Conservation (phyloP, 768 basidiomycete species). For the Trametes coccinea region DNA sequence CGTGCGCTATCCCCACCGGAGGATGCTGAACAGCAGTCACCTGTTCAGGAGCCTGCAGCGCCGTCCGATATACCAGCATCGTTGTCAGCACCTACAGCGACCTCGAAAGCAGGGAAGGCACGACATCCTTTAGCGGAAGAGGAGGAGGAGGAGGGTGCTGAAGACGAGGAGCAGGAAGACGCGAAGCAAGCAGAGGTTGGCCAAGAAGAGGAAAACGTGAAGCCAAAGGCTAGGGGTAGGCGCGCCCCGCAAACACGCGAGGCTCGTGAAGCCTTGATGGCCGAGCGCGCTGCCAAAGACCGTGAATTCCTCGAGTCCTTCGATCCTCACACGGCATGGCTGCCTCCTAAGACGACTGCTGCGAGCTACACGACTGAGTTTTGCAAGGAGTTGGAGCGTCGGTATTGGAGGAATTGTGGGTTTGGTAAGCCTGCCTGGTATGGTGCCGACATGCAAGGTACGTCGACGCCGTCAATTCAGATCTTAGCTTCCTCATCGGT, state of each 20-base stretch:
- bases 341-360: constrained; percentile 69
- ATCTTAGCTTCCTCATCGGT: background rate
- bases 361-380: constrained; percentile 87
- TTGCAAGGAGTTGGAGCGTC: constrained; percentile 82
- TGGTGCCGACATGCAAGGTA: constrained; percentile 93
- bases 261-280: constrained; percentile 49
- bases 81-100: constrained; percentile 4
- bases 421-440: constrained; percentile 94
- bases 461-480: constrained; percentile 21
- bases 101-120: constrained; percentile 12
- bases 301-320: constrained; percentile 67
- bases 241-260: constrained; percentile 43
- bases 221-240: constrained; percentile 42
- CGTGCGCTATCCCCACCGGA: constrained; percentile 31
- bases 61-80: background rate
- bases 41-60: background rate
- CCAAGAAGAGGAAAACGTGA: constrained; percentile 31
- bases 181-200: constrained; percentile 21
- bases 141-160: constrained; percentile 18
- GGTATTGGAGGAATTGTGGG: constrained; percentile 91
- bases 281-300: constrained; percentile 45
- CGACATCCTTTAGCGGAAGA: constrained; percentile 10
- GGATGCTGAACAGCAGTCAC: constrained; percentile 5
- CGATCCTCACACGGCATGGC: constrained; percentile 73
- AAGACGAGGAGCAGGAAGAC: constrained; percentile 12